Evolutionary conservation across 345 rosid species (phyloP).

Genomic region (Murraya koenigii): DNA sequence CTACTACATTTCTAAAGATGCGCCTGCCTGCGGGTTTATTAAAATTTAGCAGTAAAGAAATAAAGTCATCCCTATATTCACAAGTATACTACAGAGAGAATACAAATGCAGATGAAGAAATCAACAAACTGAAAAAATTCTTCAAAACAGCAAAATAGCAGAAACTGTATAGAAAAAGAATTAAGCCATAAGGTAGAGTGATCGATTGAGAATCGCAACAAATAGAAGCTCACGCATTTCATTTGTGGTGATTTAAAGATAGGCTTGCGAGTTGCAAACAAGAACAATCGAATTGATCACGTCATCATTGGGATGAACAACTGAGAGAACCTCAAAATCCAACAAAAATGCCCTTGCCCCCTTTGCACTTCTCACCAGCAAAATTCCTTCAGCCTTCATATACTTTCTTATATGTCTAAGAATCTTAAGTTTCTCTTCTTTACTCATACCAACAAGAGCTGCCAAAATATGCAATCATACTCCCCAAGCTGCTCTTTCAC

Average conservation of each 20-base stretch:
- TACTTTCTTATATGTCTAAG: conserved; percentile 27
- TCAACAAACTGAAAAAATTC: too few species aligned
- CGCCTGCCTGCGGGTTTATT: too few species aligned
- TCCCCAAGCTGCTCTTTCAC: conserved; percentile 29
- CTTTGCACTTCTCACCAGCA: conserved; percentile 37
- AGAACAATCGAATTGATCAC: conserved; percentile 39
- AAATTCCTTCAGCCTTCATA: conserved; percentile 31
- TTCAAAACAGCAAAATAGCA: too few species aligned
- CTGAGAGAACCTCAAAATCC: conserved; percentile 37
- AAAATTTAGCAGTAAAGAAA: too few species aligned
- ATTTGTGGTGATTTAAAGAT: neutral
- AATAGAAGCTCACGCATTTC: too few species aligned
- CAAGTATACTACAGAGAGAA: too few species aligned
- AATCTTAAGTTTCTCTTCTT: conserved; percentile 27
- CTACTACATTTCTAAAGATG: too few species aligned
- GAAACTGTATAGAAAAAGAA: too few species aligned
- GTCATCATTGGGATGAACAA: conserved; percentile 35
- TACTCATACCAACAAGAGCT: conserved; percentile 40
- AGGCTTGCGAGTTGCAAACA: conserved; percentile 18
- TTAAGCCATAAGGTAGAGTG: too few species aligned
- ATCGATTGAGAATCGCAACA: too few species aligned
- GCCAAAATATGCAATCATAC: conserved; percentile 43
- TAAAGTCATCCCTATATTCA: too few species aligned
- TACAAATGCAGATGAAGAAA: too few species aligned
- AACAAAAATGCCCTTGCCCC: conserved; percentile 38